These are phyloP conservation scores for Saprolegnia diclina DNA, from an alignment of 352 stramenopile species.

Conservation along the genomic window DNA sequence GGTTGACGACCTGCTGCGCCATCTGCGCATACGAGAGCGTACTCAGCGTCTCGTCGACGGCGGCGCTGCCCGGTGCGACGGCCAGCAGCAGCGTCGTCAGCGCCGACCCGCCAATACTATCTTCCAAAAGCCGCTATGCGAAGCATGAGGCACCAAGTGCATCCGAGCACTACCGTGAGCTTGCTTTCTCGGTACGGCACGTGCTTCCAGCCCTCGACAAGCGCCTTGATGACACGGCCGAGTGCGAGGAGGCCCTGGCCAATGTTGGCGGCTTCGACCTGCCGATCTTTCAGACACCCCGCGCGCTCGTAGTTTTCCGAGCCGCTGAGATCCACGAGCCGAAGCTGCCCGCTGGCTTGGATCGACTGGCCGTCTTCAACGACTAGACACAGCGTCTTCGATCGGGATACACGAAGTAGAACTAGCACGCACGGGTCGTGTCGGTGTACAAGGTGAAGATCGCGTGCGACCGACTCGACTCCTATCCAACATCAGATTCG, in stretches of 20 bases:
- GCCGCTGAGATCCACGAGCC: constrained; percentile 89
- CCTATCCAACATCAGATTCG: not conserved
- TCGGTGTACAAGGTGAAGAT: constrained; percentile 86
- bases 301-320: constrained; percentile 94
- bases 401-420: not conserved
- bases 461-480: constrained; percentile 85
- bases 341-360: constrained; percentile 36
- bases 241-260: constrained; percentile 97
- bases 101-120: constrained; percentile 37
- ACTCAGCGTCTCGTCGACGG: constrained; percentile 40
- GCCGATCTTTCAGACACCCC: constrained; percentile 79
- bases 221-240: constrained; percentile 96
- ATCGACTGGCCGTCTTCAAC: constrained; percentile 31
- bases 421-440: constrained; percentile 47
- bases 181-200: constrained; percentile 93
- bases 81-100: constrained; percentile 46
- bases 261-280: constrained; percentile 97
- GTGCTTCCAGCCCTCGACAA: constrained; percentile 91
- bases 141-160: not conserved
- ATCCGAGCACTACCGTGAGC: constrained; percentile 48
- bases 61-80: constrained; percentile 32
- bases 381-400: not conserved
- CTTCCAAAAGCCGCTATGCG: constrained; percentile 32
- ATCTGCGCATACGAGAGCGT: constrained; percentile 40
- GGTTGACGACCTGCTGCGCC: constrained; percentile 16